A percentile compares a stretch with the other conserved stretches of the same genome.
Evolutionary conservation across 768 basidiomycete genomes (phyloP).

Genomic region (Suillus subaureus): DNA sequence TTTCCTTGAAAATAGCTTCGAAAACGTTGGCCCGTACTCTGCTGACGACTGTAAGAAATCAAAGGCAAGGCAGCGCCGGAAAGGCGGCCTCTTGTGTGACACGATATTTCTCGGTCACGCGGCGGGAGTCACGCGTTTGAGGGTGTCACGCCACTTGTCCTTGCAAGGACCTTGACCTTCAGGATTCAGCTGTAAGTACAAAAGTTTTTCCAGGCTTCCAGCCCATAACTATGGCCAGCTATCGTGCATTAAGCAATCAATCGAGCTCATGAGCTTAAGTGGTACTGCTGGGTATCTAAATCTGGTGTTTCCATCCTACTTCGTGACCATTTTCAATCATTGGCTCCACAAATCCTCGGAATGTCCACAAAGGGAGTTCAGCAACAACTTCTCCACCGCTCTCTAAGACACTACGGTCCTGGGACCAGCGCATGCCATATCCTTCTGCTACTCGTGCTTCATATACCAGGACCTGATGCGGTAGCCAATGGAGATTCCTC

Average conservation of each 20-base stretch:
- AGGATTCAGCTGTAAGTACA: too few species aligned
- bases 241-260: neutral
- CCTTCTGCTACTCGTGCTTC: conserved; percentile 60
- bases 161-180: neutral
- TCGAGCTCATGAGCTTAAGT: neutral
- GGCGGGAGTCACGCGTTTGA: conserved; percentile 27
- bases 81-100: conserved; percentile 7
- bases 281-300: neutral
- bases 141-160: neutral
- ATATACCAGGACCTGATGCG: conserved; percentile 62
- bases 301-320: conserved; percentile 57
- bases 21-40: neutral
- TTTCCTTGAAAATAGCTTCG: neutral
- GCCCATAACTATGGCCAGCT: neutral
- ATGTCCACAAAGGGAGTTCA: conserved; percentile 44
- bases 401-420: conserved; percentile 36
- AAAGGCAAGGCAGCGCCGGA: conserved; percentile 7
- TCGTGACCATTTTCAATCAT: conserved; percentile 72
- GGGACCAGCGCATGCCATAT: conserved; percentile 72
- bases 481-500: conserved; percentile 69
- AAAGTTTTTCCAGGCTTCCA: neutral
- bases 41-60: conserved; percentile 2
- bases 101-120: conserved; percentile 25
- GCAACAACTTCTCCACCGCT: conserved; percentile 10
- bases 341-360: conserved; percentile 68